Conservation (phyloP, 768 basidiomycete species). For the Mycena filopes region DNA sequence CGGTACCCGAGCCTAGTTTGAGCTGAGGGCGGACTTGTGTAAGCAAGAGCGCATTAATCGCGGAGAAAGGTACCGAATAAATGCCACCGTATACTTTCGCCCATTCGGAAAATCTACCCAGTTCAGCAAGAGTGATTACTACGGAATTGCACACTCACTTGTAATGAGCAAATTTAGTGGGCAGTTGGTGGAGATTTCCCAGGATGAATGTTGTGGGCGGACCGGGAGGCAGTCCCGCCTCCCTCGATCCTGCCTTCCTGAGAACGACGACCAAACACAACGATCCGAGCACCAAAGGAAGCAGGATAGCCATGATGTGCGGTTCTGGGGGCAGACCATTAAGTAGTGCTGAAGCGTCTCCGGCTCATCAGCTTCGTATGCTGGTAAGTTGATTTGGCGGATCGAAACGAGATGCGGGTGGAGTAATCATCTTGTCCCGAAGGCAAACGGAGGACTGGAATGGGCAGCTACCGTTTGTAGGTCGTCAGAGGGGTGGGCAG, state of each 20-base stretch:
- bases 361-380: no score
- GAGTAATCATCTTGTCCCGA: no score
- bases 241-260: conserved; percentile 21
- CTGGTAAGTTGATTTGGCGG: no score
- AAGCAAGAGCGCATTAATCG: neutral
- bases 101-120: conserved; percentile 41
- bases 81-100: conserved; percentile 40
- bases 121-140: no score
- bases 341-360: no score
- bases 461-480: no score
- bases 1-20: conserved; percentile 19
- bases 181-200: conserved; percentile 31
- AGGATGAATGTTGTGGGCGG: conserved; percentile 31
- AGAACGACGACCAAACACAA: neutral
- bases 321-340: no score
- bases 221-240: conserved; percentile 23
- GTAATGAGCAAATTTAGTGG: conserved; percentile 21
- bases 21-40: neutral
- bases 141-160: conserved; percentile 7
- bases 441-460: no score
- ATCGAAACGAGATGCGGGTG: no score
- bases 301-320: conserved; percentile 6
- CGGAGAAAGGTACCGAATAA: conserved; percentile 30
- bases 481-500: no score
- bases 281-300: neutral